Conservation (phyloP, 78 protist genomes). For the Cavenderia fasciculata region DNA sequence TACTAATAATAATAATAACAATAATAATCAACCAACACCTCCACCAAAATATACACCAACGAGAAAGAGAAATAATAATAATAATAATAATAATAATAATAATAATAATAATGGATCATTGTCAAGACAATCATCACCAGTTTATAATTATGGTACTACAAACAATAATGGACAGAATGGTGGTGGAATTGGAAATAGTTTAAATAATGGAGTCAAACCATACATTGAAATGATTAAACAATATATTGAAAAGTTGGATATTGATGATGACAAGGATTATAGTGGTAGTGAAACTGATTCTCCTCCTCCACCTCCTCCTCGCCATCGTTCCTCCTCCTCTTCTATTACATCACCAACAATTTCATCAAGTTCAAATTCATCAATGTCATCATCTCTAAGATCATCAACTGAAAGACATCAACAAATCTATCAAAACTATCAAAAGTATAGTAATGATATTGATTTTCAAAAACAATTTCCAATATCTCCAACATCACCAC, state of each 20-base stretch:
- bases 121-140: not conserved
- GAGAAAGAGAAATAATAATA: too few species aligned
- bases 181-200: too few species aligned
- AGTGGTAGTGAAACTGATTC: not conserved
- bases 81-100: not conserved
- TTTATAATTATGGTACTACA: too few species aligned
- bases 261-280: not conserved
- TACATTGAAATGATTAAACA: not conserved
- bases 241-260: not conserved
- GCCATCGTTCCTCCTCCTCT: too few species aligned
- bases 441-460: constrained; percentile 29
- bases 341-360: not conserved
- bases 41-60: not conserved
- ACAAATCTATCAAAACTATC: constrained; percentile 3
- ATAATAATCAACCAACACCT: not conserved
- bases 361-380: not conserved
- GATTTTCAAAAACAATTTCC: constrained; percentile 4
- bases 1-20: not conserved
- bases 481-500: not conserved
- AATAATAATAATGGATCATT: not conserved
- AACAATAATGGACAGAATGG: too few species aligned
- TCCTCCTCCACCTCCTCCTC: not conserved
- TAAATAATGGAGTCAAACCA: too few species aligned
- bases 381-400: not conserved
- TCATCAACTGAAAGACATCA: not conserved